Percentiles rank a stretch among this genome's conserved stretches.
These are phyloP conservation scores for Immersiporthe knoxdaviesiana DNA, from an alignment of 2,329 filamentous ascomycete species.

Conservation along the genomic window DNA sequence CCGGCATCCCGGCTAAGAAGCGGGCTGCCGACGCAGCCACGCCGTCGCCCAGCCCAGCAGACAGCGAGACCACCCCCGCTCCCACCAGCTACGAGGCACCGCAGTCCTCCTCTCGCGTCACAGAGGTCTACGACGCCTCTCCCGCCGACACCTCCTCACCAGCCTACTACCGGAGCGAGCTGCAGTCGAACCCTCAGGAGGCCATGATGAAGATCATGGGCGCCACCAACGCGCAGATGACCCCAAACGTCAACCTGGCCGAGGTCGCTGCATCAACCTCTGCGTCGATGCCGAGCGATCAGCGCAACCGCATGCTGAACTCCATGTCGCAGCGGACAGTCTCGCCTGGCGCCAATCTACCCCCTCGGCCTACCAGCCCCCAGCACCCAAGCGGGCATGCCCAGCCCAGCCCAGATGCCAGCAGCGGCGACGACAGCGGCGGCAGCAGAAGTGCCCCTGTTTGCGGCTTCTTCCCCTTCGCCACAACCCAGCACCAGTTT, in stretches of 20 bases:
- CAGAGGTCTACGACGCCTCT: constrained; percentile 61
- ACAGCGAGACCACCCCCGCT: constrained; percentile 25
- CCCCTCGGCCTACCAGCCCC: constrained; percentile 30
- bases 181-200: constrained; percentile 61
- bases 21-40: constrained; percentile 35
- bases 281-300: constrained; percentile 58
- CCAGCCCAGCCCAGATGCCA: constrained; percentile 37
- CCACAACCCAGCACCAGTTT: constrained; percentile 66
- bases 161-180: constrained; percentile 57
- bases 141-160: constrained; percentile 50
- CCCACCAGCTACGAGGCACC: constrained; percentile 28
- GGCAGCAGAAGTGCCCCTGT: constrained; percentile 53
- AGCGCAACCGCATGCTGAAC: constrained; percentile 61
- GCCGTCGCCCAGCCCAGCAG: constrained; percentile 35
- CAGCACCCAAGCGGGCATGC: constrained; percentile 29
- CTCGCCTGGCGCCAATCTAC: constrained; percentile 34
- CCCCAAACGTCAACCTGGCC: constrained; percentile 54
- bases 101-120: constrained; percentile 57
- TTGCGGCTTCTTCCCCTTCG: constrained; percentile 43
- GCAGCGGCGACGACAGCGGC: too few relatives aligned
- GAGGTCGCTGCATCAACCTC: constrained; percentile 61
- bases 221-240: constrained; percentile 61
- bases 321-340: constrained; percentile 57
- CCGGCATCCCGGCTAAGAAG: constrained; percentile 52
- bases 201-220: constrained; percentile 69